Conservation (phyloP, 371 early-diverging fungal species). For the Mortierella sp. region DNA sequence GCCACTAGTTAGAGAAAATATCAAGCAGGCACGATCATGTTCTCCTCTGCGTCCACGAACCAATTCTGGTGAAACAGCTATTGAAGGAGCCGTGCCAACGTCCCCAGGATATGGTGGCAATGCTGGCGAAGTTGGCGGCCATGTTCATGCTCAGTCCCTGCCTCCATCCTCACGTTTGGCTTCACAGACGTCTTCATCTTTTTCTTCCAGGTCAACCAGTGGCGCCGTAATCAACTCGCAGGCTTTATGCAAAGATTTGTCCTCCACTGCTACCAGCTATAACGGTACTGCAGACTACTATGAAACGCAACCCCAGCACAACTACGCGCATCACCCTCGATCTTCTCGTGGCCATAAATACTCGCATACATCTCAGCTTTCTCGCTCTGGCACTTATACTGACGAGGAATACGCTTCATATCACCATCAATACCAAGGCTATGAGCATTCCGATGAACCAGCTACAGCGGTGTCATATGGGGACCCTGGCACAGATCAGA, state of each 20-base stretch:
- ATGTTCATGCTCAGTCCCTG: conserved; percentile 3
- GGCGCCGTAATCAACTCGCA: background rate
- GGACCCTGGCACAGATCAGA: background rate
- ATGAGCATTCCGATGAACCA: conserved; percentile 6
- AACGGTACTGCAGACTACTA: background rate
- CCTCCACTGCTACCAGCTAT: background rate
- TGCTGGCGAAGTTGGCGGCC: background rate
- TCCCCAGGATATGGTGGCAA: background rate
- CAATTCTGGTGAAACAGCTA: conserved; percentile 3
- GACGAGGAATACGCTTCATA: conserved; percentile 9
- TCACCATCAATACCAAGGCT: conserved; percentile 2
- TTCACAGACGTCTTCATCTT: background rate
- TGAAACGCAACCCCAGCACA: background rate
- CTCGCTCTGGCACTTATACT: background rate
- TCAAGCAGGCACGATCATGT: conserved; percentile 26
- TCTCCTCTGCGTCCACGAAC: conserved; percentile 14
- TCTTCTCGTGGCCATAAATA: conserved; percentile 1
- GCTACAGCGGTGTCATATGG: background rate
- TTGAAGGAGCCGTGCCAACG: background rate
- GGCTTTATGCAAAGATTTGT: background rate
- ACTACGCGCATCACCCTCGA: background rate
- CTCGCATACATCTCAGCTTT: conserved; percentile 13
- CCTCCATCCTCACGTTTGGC: background rate
- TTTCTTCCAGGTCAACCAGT: background rate
- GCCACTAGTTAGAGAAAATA: conserved; percentile 7